Percentiles rank a stretch among this genome's conserved stretches.
Conservation (phyloP, 495 filamentous ascomycete species). For the Collariella sp. region DNA sequence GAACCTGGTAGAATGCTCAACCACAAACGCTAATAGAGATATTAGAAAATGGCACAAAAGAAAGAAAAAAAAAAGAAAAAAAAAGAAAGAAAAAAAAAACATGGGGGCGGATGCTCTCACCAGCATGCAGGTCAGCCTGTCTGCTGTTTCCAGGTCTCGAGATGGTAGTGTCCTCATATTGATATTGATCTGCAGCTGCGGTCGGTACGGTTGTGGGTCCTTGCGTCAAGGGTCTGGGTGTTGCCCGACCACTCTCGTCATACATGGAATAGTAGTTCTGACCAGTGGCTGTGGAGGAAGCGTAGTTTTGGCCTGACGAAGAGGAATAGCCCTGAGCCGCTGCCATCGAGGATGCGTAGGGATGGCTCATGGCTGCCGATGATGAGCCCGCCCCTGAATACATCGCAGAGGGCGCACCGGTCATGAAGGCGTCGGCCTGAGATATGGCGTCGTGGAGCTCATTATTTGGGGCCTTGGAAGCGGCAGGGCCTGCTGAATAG, state of each 20-base stretch:
- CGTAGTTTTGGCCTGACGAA: neutral
- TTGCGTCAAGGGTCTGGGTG: constrained; percentile 1
- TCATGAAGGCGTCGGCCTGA: neutral
- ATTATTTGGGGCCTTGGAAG: neutral
- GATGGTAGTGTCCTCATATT: neutral
- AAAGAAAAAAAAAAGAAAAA: neutral
- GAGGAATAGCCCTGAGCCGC: neutral
- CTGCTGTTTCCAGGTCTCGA: neutral
- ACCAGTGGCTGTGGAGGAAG: neutral
- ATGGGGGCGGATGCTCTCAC: neutral
- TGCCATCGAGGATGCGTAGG: neutral
- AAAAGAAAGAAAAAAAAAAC: neutral
- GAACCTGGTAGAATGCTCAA: constrained; percentile 35
- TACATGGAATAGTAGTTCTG: neutral
- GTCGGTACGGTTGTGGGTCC: neutral
- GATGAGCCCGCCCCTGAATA: neutral
- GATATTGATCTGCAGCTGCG: neutral
- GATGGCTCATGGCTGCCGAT: neutral
- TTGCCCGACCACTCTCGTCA: constrained; percentile 9
- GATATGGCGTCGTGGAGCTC: neutral
- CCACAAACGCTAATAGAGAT: constrained; percentile 26
- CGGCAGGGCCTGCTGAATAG: neutral
- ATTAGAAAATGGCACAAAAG: neutral
- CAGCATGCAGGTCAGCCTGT: neutral
- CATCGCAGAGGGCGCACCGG: neutral